Evolutionary conservation across 352 stramenopile species (phyloP).

Genomic region (Phytophthora sp.): DNA sequence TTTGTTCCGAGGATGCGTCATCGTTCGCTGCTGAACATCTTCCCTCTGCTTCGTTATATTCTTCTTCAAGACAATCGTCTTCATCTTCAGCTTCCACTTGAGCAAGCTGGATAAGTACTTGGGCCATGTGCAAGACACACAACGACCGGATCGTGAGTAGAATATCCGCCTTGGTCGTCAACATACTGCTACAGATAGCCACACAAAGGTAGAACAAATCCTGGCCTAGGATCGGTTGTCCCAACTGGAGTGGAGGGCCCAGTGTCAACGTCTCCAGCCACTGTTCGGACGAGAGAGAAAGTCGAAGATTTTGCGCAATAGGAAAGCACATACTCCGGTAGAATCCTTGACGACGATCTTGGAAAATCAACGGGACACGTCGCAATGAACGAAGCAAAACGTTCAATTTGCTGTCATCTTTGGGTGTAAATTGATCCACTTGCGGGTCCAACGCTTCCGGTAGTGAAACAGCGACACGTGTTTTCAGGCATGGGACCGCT

Average conservation of each 20-base stretch:
- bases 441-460: conserved; percentile 70
- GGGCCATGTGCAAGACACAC: conserved; percentile 79
- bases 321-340: conserved; percentile 57
- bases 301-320: conserved; percentile 55
- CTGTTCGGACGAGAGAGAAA: conserved; percentile 47
- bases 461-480: conserved; percentile 63
- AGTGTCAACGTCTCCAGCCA: conserved; percentile 57
- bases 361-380: conserved; percentile 64
- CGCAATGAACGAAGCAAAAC: conserved; percentile 66
- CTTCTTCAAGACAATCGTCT: conserved; percentile 51
- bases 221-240: conserved; percentile 68
- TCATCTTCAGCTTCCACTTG: conserved; percentile 63
- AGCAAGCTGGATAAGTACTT: conserved; percentile 75
- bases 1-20: conserved; percentile 33
- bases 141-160: conserved; percentile 79
- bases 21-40: conserved; percentile 5
- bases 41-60: conserved; percentile 22
- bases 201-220: conserved; percentile 82
- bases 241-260: conserved; percentile 59
- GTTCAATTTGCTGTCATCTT: conserved; percentile 84
- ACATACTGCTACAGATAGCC: conserved; percentile 78
- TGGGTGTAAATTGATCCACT: conserved; percentile 73
- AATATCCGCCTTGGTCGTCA: conserved; percentile 81
- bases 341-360: conserved; percentile 54
- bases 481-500: conserved; percentile 56